phyloP scores from a whole-genome alignment of 306 rosid species.

The Pyrus bretschneideri region DNA sequence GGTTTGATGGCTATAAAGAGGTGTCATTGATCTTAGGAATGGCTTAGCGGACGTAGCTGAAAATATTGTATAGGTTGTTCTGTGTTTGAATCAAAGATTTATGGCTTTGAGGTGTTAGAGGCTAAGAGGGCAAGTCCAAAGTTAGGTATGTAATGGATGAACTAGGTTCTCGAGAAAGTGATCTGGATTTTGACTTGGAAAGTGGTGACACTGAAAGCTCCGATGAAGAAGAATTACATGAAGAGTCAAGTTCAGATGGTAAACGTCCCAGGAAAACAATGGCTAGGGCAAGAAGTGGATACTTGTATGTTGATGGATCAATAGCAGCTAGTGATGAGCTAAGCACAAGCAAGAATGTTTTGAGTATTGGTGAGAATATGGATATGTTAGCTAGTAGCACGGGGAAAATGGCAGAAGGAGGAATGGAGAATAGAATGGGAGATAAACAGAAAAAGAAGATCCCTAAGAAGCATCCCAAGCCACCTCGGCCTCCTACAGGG shows the following conservation, averaged over 20 bases:
- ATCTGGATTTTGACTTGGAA: constrained; percentile 25
- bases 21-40: not conserved
- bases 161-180: constrained; percentile 9
- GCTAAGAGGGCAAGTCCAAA: not conserved
- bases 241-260: not conserved
- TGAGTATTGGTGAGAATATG: not conserved
- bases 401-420: not conserved
- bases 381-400: constrained; percentile 2
- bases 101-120: not conserved
- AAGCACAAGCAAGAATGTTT: constrained; percentile 2
- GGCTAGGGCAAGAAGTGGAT: constrained; percentile 17
- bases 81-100: not conserved
- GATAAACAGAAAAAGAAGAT: constrained; percentile 7
- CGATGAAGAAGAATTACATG: constrained; percentile 14
- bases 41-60: not conserved
- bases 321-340: constrained; percentile 1
- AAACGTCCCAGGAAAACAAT: constrained; percentile 3
- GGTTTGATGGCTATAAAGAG: not conserved
- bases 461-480: constrained; percentile 27
- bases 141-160: constrained; percentile 6
- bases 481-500: constrained; percentile 33
- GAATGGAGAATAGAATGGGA: not conserved
- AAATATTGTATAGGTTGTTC: not conserved
- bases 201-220: constrained; percentile 19
- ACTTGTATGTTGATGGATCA: not conserved